Evolutionary conservation across 2,329 filamentous ascomycete genomes (phyloP).

Genomic region (Annulohypoxylon truncatum): DNA sequence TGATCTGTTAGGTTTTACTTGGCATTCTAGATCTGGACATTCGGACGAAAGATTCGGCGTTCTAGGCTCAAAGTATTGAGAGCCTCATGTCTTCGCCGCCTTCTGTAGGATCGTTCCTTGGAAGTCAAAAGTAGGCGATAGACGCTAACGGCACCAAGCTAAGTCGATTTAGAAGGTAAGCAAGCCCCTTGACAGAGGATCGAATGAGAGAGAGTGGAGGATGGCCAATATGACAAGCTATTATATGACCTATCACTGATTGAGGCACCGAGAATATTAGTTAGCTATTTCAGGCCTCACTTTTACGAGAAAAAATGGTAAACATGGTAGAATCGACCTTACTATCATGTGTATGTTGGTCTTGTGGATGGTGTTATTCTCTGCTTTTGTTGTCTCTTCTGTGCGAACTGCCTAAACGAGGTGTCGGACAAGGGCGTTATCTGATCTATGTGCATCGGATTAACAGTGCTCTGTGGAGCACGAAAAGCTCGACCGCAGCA

Average conservation of each 20-base stretch:
- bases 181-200: slow-evolving; percentile 18
- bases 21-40: slow-evolving; percentile 13
- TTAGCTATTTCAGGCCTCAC: background rate
- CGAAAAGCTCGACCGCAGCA: slow-evolving; percentile 14
- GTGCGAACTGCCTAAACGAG: slow-evolving; percentile 31
- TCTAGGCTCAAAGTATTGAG: background rate
- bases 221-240: slow-evolving; percentile 5
- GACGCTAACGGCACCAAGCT: background rate
- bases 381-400: background rate
- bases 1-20: background rate
- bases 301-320: background rate
- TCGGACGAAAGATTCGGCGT: slow-evolving; percentile 13
- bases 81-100: slow-evolving; percentile 13
- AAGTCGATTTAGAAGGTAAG: slow-evolving; percentile 22
- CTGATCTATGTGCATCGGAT: slow-evolving; percentile 17
- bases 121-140: background rate
- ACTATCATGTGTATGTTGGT: background rate
- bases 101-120: slow-evolving; percentile 13
- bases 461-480: background rate
- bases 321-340: background rate
- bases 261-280: background rate
- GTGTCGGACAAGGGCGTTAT: slow-evolving; percentile 9
- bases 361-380: background rate
- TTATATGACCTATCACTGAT: slow-evolving; percentile 6
- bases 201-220: background rate